Base-by-base conservation (phyloP, 371 early-diverging fungal genomes). In the Thermomucor indicae-seudaticae region DNA sequence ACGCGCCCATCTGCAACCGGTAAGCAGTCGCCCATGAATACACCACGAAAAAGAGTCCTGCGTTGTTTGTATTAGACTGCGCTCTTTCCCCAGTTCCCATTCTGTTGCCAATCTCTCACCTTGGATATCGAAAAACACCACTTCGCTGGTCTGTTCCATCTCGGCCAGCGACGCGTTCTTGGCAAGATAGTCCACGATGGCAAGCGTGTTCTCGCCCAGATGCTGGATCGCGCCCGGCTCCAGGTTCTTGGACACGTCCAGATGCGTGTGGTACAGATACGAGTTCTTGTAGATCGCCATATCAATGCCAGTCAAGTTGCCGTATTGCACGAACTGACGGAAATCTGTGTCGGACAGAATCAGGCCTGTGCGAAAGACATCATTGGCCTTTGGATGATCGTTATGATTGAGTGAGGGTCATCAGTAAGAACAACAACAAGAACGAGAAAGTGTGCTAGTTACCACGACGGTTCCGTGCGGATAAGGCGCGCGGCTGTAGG, bases 281-380 rank as follows among this genome's bases (percentile, higher is more conserved):
- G 78, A 78, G 55, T 83, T 84, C 60, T 82, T 81, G 65, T 87
- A 88, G 28, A 83, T 79, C 1, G 88, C 88, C 82, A 86, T 76
- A 53, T 90, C 90, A 45, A 86, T 64, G 38, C 80, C 83, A 19
- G 78, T 72, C 56, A 85, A 49, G 47, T 81, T 79, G 34, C 85
- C 88, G 43, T 88, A 79, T 32, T 81, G 73, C 6, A 84, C 82
- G 65, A 88, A 90, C 49, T 86, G 87, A 51, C 86, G 67, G 61
- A 80, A 90, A 53, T 90, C 90, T 1, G 90, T 90, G 54, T 90
- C 90, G 10, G 80, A 80, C 12, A 85, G 56, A 39, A 90, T 79
- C 28, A 90, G 55, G 6, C 90, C 90, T 0, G 87, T 86, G 3
- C 80, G 74, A 64, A 87, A 89, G 11, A 89, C 70, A 47, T 89